Conservation (phyloP, 176 grass and related monocot species). For the Carex kokanica region DNA sequence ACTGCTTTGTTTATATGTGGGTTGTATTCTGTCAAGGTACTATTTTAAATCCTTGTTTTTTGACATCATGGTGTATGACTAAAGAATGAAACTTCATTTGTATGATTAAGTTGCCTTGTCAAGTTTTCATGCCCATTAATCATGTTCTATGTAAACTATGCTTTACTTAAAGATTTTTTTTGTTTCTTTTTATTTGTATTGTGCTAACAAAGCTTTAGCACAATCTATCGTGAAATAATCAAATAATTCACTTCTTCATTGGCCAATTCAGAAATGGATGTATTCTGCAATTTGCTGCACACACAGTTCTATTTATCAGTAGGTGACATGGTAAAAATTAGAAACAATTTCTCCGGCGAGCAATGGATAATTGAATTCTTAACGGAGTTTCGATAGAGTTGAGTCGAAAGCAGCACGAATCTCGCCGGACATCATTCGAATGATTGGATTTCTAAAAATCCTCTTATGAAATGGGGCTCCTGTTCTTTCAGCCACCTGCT, state of each 20-base stretch:
- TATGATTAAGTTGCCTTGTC: background rate
- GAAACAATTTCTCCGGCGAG: background rate
- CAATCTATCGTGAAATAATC: too few relatives aligned
- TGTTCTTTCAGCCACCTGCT: background rate
- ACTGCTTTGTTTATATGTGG: conserved; percentile 18
- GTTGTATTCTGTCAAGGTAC: conserved; percentile 14
- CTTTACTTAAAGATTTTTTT: background rate
- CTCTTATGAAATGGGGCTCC: background rate
- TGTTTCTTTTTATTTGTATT: background rate
- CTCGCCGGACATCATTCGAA: too few relatives aligned
- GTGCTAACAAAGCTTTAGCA: too few relatives aligned
- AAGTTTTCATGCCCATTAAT: background rate
- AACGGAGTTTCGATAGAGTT: too few relatives aligned
- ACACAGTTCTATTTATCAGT: background rate
- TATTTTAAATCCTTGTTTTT: conserved; percentile 3
- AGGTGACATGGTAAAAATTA: background rate
- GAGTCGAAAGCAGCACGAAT: too few relatives aligned
- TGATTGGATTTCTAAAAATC: background rate
- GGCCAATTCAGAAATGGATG: background rate
- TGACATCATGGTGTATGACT: conserved; percentile 25
- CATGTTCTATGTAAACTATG: background rate
- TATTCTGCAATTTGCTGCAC: background rate
- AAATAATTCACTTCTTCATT: background rate
- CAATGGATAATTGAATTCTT: too few relatives aligned
- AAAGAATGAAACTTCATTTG: conserved; percentile 3